A percentile compares a stretch with the other conserved stretches of the same genome.
These are phyloP conservation scores for Saccharomycopsis fibuligera DNA, from an alignment of 805 yeast genomes.

Conservation along the genomic window DNA sequence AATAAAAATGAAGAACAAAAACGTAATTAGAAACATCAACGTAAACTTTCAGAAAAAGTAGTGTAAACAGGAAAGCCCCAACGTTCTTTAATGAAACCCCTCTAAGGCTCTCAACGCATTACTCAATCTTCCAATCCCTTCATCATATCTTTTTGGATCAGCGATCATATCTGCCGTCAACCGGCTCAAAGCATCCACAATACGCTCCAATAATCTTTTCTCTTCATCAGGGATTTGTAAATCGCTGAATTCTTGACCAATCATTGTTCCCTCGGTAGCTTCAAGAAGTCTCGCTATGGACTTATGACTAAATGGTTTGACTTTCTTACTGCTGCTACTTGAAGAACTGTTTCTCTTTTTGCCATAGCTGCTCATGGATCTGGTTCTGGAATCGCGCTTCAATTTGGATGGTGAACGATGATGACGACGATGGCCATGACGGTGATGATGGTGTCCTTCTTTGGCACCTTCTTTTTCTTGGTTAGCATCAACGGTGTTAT, in stretches of 20 bases:
- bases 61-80: background rate
- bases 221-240: conserved; percentile 70
- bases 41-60: background rate
- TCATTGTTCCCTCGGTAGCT: conserved; percentile 54
- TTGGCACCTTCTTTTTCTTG: background rate
- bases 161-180: conserved; percentile 86
- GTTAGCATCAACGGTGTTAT: background rate
- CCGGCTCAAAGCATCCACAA: conserved; percentile 78
- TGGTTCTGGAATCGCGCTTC: background rate
- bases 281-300: conserved; percentile 45
- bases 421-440: background rate
- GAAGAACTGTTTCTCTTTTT: too few species aligned
- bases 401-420: background rate
- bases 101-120: conserved; percentile 82
- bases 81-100: conserved; percentile 61
- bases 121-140: conserved; percentile 73
- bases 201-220: conserved; percentile 72
- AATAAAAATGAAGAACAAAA: background rate
- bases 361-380: too few species aligned
- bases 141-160: conserved; percentile 73
- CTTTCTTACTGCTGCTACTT: conserved; percentile 1
- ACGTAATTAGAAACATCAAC: background rate
- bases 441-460: background rate
- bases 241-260: conserved; percentile 66
- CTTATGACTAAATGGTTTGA: conserved; percentile 13